phyloP scores from a whole-genome alignment of 2,329 filamentous ascomycete species.

The Pyrenophora graminea region DNA sequence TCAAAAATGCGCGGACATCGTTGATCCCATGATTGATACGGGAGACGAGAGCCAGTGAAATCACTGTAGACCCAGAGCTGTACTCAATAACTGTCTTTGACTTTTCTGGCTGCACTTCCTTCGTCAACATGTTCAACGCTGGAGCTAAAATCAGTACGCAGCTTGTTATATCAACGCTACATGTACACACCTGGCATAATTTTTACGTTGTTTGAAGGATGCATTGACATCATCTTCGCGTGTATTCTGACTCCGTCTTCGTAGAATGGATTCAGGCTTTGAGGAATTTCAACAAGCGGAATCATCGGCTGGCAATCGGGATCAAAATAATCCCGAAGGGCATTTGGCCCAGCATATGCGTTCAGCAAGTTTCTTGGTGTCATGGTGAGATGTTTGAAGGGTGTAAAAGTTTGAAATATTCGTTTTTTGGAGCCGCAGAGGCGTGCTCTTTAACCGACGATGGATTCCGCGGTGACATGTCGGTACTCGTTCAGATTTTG shows the following conservation, averaged over 20 bases:
- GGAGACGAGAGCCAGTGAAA: constrained; percentile 26
- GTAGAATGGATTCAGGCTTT: constrained; percentile 60
- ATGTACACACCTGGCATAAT: constrained; percentile 58
- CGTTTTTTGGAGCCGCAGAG: background rate
- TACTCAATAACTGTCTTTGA: constrained; percentile 27
- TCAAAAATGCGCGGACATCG: constrained; percentile 24
- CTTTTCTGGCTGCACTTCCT: constrained; percentile 17
- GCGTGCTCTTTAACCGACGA: constrained; percentile 1
- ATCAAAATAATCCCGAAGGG: constrained; percentile 63
- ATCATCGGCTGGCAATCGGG: constrained; percentile 62
- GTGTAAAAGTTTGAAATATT: background rate
- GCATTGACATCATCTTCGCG: constrained; percentile 69
- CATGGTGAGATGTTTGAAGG: constrained; percentile 8
- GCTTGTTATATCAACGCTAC: background rate
- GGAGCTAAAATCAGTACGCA: background rate
- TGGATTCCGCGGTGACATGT: background rate
- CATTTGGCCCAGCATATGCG: constrained; percentile 62
- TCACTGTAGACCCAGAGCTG: constrained; percentile 28
- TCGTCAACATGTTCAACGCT: constrained; percentile 28
- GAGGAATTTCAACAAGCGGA: constrained; percentile 65
- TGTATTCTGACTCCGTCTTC: constrained; percentile 65
- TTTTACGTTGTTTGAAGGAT: constrained; percentile 69
- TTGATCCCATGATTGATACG: constrained; percentile 26
- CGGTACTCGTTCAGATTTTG: background rate
- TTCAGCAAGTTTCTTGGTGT: constrained; percentile 45